Evolutionary conservation across 352 stramenopile species (phyloP).

Genomic region (Phytophthora pseudosyringae): DNA sequence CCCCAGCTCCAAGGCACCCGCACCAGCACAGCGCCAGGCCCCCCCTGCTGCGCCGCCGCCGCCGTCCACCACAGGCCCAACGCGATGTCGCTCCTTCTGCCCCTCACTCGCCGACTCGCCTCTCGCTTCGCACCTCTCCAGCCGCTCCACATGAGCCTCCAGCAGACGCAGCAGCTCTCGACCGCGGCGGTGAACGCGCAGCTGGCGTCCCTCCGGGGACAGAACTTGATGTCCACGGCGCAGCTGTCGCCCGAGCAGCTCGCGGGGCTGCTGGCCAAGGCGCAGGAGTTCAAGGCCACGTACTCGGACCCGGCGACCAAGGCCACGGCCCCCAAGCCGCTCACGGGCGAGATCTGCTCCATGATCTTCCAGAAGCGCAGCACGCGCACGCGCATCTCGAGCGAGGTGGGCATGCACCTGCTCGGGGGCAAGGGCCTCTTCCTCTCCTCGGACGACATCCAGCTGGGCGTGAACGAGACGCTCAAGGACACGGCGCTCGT

Average conservation of each 20-base stretch:
- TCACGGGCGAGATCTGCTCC: constrained; percentile 83
- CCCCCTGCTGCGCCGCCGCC: not conserved
- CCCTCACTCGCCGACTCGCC: constrained; percentile 35
- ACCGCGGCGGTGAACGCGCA: constrained; percentile 35
- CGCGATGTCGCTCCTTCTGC: constrained; percentile 20
- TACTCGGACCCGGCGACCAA: constrained; percentile 70
- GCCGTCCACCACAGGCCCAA: not conserved
- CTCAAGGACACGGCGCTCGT: constrained; percentile 92
- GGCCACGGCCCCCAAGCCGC: constrained; percentile 60
- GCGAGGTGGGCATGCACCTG: constrained; percentile 96
- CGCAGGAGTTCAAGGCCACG: constrained; percentile 69
- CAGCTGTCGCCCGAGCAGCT: constrained; percentile 63
- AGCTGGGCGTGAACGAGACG: constrained; percentile 98
- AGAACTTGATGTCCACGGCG: constrained; percentile 79
- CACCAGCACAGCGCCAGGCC: constrained; percentile 4
- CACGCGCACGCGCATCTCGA: constrained; percentile 93
- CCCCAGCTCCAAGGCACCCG: constrained; percentile 7
- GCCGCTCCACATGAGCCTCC: constrained; percentile 1
- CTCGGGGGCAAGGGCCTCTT: constrained; percentile 97
- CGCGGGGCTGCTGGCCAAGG: constrained; percentile 65
- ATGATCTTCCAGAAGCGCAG: constrained; percentile 96
- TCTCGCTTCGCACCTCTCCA: constrained; percentile 2
- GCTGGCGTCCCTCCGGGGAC: constrained; percentile 56
- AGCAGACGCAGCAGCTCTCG: constrained; percentile 20
- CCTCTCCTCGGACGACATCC: constrained; percentile 97